A percentile compares a stretch with the other conserved stretches of the same genome.
Conservation (phyloP, 2,329 filamentous ascomycete species). For the Alternaria triticimaculans region DNA sequence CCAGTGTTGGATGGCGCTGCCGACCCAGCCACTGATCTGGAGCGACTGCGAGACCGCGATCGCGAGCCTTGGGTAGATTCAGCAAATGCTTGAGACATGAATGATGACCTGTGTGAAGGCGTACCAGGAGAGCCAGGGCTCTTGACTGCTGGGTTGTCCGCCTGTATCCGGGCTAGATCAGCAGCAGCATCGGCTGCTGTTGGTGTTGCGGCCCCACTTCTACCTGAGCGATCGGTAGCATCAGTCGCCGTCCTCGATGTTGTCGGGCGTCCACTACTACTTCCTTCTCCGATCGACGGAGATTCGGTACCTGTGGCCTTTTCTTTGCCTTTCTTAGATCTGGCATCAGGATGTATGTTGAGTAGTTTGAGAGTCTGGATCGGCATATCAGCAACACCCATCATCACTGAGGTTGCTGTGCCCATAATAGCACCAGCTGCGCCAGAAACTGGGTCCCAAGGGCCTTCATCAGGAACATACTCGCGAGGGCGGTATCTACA, state of each 20-base stretch:
- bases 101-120: conserved; percentile 33
- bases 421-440: conserved; percentile 79
- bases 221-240: conserved; percentile 17
- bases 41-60: conserved; percentile 26
- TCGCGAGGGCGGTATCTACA: conserved; percentile 47
- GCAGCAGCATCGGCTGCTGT: conserved; percentile 18
- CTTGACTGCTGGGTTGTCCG: conserved; percentile 11
- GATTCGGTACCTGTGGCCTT: conserved; percentile 19
- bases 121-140: conserved; percentile 26
- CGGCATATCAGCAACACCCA: conserved; percentile 79
- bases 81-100: conserved; percentile 44
- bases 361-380: conserved; percentile 60
- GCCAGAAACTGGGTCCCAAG: conserved; percentile 50
- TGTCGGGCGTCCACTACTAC: conserved; percentile 17
- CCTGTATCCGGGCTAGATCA: conserved; percentile 11
- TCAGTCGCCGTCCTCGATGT: conserved; percentile 22
- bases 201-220: conserved; percentile 29
- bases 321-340: conserved; percentile 37
- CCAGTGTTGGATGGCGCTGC: conserved; percentile 19
- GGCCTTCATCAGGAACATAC: conserved; percentile 49
- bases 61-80: conserved; percentile 38
- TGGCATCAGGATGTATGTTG: conserved; percentile 52
- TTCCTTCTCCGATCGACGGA: conserved; percentile 21
- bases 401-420: conserved; percentile 79
- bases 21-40: conserved; percentile 8